A percentile compares a stretch with the other conserved stretches of the same genome.
These are phyloP conservation scores for Solanum rostratum DNA, from an alignment of 257 asterid genomes.

Conservation along the genomic window DNA sequence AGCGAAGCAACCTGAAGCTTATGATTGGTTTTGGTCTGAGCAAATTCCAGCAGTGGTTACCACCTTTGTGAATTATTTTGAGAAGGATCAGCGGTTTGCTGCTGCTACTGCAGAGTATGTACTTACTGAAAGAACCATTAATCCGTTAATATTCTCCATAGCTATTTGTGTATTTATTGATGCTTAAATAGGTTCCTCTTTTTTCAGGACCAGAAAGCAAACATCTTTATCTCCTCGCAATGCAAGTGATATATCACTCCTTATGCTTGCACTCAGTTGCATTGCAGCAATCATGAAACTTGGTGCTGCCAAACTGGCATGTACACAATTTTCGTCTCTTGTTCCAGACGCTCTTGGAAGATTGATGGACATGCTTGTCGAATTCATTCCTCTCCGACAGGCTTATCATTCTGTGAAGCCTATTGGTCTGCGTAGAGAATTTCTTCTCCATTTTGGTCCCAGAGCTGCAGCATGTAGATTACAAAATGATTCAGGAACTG, in stretches of 20 bases:
- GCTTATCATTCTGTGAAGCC: constrained; percentile 62
- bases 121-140: constrained; percentile 3
- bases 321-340: constrained; percentile 62
- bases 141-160: neutral
- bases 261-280: constrained; percentile 85
- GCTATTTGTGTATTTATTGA: constrained; percentile 1
- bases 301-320: constrained; percentile 85
- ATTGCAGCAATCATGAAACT: constrained; percentile 82
- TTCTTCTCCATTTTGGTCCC: constrained; percentile 92
- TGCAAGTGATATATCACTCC: constrained; percentile 67
- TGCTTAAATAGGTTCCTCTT: constrained; percentile 6
- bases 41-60: constrained; percentile 65
- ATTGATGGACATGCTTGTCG: constrained; percentile 86
- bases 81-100: constrained; percentile 49
- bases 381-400: constrained; percentile 58
- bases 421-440: constrained; percentile 76
- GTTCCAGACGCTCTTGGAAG: constrained; percentile 76
- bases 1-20: constrained; percentile 63
- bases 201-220: constrained; percentile 49
- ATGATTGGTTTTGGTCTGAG: constrained; percentile 88
- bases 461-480: constrained; percentile 68
- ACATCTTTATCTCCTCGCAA: constrained; percentile 33
- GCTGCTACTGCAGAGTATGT: constrained; percentile 67
- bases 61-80: constrained; percentile 64
- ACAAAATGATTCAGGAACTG: constrained; percentile 50